Conservation (phyloP, 345 rosid genomes). For the Eucalyptus polybractea region DNA sequence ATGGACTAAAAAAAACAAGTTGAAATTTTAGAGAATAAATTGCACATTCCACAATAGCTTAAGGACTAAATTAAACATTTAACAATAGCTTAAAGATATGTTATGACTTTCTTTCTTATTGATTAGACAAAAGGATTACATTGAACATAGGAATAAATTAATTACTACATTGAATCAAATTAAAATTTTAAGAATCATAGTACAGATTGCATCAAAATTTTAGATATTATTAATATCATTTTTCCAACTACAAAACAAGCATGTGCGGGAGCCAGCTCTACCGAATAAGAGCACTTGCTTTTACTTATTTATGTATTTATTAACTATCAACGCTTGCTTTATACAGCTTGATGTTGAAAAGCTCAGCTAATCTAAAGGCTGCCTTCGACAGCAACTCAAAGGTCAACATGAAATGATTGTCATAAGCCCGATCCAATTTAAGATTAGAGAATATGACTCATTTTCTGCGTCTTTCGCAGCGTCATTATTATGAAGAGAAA, state of each 20-base stretch:
- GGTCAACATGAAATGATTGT: background rate
- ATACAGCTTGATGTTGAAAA: background rate
- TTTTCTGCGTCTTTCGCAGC: background rate
- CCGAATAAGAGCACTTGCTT: background rate
- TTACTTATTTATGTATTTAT: background rate
- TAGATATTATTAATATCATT: background rate
- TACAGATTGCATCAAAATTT: background rate
- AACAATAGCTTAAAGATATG: background rate
- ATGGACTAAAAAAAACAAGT: background rate
- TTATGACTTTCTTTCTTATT: background rate
- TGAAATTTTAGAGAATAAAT: background rate
- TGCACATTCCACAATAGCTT: background rate
- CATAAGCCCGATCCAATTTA: background rate
- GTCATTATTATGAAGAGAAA: background rate
- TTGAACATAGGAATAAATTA: background rate
- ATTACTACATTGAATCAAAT: background rate
- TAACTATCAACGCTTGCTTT: background rate
- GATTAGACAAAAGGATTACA: background rate
- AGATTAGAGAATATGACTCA: background rate
- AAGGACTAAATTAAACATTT: background rate
- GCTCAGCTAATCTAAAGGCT: background rate
- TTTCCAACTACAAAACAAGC: background rate
- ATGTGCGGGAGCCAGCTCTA: background rate
- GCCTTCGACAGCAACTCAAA: background rate
- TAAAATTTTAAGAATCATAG: background rate